Evolutionary conservation across 2,329 filamentous ascomycete species (phyloP).

Genomic region (Venturia effusa): DNA sequence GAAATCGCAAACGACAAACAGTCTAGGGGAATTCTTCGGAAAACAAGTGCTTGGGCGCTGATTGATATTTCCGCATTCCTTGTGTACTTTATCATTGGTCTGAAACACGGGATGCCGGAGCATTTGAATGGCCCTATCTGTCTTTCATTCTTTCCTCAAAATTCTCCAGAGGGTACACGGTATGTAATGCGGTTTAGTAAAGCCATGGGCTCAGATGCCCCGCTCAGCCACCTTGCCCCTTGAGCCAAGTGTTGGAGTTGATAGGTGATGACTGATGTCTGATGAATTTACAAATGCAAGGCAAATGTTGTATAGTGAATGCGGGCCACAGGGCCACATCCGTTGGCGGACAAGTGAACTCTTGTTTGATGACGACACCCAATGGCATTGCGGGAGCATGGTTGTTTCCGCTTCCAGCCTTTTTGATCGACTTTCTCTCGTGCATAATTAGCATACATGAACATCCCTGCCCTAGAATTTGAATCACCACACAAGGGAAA

Average conservation of each 20-base stretch:
- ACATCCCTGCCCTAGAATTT: neutral
- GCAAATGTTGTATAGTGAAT: neutral
- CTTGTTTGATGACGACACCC: neutral
- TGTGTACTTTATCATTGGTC: neutral
- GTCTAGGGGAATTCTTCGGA: neutral
- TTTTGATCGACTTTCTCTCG: neutral
- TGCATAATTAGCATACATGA: slow-evolving; percentile 1
- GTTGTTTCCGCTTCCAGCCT: neutral
- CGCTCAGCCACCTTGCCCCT: neutral
- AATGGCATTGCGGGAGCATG: neutral
- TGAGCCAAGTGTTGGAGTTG: no score
- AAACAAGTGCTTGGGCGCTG: neutral
- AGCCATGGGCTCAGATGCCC: neutral
- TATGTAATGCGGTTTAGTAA: no score
- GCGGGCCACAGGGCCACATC: neutral
- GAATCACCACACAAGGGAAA: neutral
- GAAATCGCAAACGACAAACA: neutral
- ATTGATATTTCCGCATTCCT: neutral
- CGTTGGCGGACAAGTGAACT: neutral
- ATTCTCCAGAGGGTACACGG: no score
- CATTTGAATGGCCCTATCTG: neutral
- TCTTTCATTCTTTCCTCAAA: neutral
- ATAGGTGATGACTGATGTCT: no score
- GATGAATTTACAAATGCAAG: neutral
- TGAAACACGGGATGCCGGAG: neutral